These are phyloP conservation scores for Pichia heedii DNA, from an alignment of 805 yeast species.

Conservation along the genomic window DNA sequence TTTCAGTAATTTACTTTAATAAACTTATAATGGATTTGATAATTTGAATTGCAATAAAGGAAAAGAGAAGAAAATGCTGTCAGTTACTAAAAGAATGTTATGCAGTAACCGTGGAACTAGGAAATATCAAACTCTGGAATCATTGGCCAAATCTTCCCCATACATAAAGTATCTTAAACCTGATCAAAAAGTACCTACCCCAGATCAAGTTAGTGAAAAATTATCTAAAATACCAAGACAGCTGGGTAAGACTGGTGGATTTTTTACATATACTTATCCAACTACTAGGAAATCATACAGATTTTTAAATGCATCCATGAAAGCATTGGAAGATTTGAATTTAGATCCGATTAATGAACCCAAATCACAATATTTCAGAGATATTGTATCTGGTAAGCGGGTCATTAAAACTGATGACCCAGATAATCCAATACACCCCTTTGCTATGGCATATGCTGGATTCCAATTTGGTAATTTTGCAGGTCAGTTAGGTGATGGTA, in stretches of 20 bases:
- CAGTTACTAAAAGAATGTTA: not conserved
- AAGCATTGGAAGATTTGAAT: constrained; percentile 56
- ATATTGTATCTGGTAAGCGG: constrained; percentile 53
- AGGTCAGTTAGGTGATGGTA: constrained; percentile 94
- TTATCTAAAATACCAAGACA: constrained; percentile 30
- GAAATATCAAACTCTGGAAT: constrained; percentile 5
- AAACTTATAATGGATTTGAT: too few relatives aligned
- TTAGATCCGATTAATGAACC: constrained; percentile 34
- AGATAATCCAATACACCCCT: constrained; percentile 49
- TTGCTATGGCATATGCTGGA: constrained; percentile 90
- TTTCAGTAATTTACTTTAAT: too few relatives aligned
- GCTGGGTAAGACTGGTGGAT: constrained; percentile 40
- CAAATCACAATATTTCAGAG: constrained; percentile 28
- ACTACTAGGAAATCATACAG: constrained; percentile 43
- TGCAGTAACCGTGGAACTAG: too few relatives aligned
- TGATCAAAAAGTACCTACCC: constrained; percentile 23
- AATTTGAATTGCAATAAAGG: too few relatives aligned
- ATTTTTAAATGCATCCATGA: constrained; percentile 48
- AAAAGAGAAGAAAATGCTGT: not conserved
- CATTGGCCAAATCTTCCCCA: constrained; percentile 22
- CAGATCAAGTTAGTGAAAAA: constrained; percentile 8
- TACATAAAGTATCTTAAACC: constrained; percentile 22
- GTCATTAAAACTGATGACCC: constrained; percentile 22
- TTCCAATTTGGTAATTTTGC: constrained; percentile 96
- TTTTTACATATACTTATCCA: constrained; percentile 68